These are phyloP conservation scores for Bruguiera gymnorhiza DNA, from an alignment of 345 rosid genomes.

Conservation along the genomic window DNA sequence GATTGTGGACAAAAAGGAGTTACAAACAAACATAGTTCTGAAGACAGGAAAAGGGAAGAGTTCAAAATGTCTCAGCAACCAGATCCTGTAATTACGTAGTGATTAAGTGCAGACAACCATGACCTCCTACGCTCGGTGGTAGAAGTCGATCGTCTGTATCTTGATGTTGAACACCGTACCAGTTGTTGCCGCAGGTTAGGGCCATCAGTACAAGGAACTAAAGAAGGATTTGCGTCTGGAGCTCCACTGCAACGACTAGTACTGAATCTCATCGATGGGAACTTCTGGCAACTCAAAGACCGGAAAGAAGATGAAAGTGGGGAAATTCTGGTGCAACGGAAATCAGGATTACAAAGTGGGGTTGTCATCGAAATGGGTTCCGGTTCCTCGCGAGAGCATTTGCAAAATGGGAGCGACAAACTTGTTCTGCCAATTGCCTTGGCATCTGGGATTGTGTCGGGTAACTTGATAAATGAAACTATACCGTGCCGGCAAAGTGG, in stretches of 20 bases:
- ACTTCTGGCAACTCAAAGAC: slow-evolving; percentile 66
- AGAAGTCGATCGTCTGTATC: slow-evolving; percentile 48
- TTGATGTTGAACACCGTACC: slow-evolving; percentile 50
- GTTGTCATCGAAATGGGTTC: slow-evolving; percentile 52
- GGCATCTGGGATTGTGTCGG: slow-evolving; percentile 35
- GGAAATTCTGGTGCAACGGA: slow-evolving; percentile 46
- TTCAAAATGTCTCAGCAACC: slow-evolving; percentile 47
- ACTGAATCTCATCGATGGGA: slow-evolving; percentile 52
- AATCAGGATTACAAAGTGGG: slow-evolving; percentile 65
- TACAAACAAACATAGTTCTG: neutral
- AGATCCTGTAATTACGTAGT: slow-evolving; percentile 54
- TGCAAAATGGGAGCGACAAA: slow-evolving; percentile 68
- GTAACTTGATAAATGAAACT: slow-evolving; percentile 69
- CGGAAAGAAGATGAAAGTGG: slow-evolving; percentile 69
- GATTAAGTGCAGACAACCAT: slow-evolving; percentile 75
- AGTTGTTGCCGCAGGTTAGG: slow-evolving; percentile 34
- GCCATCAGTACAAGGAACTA: slow-evolving; percentile 37
- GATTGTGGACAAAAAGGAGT: slow-evolving; percentile 15
- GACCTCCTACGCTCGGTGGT: slow-evolving; percentile 49
- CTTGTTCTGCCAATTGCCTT: slow-evolving; percentile 60
- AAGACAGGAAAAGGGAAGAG: neutral
- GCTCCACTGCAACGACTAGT: slow-evolving; percentile 69
- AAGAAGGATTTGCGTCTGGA: slow-evolving; percentile 49
- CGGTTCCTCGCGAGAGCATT: slow-evolving; percentile 61
- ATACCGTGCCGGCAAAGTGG: slow-evolving; percentile 91